Conservation (phyloP, 805 yeast species). For the Metschnikowia rubicola region DNA sequence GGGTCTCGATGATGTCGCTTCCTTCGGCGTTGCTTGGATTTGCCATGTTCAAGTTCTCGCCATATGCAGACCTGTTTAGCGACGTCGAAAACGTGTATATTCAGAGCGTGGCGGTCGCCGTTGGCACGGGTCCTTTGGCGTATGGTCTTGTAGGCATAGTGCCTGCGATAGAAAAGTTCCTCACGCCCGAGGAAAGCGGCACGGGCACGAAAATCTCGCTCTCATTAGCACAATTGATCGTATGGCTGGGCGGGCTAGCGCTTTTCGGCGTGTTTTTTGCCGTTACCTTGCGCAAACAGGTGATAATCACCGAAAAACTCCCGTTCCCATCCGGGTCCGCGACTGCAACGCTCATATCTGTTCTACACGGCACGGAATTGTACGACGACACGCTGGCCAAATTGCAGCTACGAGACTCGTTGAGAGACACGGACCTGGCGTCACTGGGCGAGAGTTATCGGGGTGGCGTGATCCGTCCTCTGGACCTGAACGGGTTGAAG, state of each 20-base stretch:
- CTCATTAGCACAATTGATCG: conserved; percentile 50
- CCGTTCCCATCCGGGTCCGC: conserved; percentile 96
- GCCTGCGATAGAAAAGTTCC: conserved; percentile 90
- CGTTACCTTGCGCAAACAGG: conserved; percentile 80
- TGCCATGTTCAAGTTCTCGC: conserved; percentile 67
- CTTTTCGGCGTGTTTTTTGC: conserved; percentile 96
- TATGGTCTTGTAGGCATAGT: conserved; percentile 93
- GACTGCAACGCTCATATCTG: conserved; percentile 88
- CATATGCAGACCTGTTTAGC: conserved; percentile 45
- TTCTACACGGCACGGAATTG: conserved; percentile 69
- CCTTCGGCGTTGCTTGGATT: conserved; percentile 90
- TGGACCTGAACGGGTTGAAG: conserved; percentile 13
- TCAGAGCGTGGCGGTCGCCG: conserved; percentile 92
- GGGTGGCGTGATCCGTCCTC: conserved; percentile 19
- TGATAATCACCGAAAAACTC: conserved; percentile 79
- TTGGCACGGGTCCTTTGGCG: conserved; percentile 95
- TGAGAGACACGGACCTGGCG: not conserved
- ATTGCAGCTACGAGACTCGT: not conserved
- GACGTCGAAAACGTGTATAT: conserved; percentile 94
- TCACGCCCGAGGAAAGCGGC: conserved; percentile 77
- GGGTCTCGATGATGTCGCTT: conserved; percentile 99
- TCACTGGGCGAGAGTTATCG: conserved; percentile 5
- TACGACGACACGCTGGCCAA: conserved; percentile 28
- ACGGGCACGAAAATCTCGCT: conserved; percentile 36
- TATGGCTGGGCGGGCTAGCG: conserved; percentile 86